Evolutionary conservation across 352 stramenopile species (phyloP).

Genomic region (Phytophthora multivora): DNA sequence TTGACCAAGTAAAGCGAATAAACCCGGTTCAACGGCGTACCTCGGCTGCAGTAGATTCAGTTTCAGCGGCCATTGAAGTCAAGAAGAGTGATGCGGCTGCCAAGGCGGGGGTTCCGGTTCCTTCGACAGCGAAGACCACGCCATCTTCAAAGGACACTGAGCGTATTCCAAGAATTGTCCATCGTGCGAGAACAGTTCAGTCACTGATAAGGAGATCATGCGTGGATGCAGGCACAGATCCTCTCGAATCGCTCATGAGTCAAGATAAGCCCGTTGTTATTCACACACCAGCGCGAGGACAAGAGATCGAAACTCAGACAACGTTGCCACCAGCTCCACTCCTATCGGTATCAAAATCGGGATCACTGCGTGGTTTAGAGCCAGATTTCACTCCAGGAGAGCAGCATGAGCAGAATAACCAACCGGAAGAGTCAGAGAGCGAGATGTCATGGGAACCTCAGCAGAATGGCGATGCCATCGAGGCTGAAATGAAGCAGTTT

Average conservation of each 20-base stretch:
- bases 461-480: slow-evolving; percentile 40
- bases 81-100: slow-evolving; percentile 1
- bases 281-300: background rate
- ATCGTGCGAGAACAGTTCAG: slow-evolving; percentile 28
- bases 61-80: slow-evolving; percentile 10
- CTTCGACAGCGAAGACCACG: background rate
- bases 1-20: background rate
- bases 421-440: slow-evolving; percentile 17
- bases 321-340: slow-evolving; percentile 40
- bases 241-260: slow-evolving; percentile 56
- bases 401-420: slow-evolving; percentile 12
- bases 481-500: slow-evolving; percentile 65
- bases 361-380: slow-evolving; percentile 3
- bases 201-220: slow-evolving; percentile 36
- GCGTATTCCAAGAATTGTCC: slow-evolving; percentile 19
- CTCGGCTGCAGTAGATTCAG: slow-evolving; percentile 8
- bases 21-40: slow-evolving; percentile 8
- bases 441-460: slow-evolving; percentile 23
- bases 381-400: background rate
- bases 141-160: slow-evolving; percentile 6
- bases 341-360: slow-evolving; percentile 27
- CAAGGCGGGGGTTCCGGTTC: slow-evolving; percentile 3
- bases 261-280: slow-evolving; percentile 8
- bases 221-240: slow-evolving; percentile 60
- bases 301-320: slow-evolving; percentile 63